Conservation (phyloP, 805 yeast species). For the Ogataea parapolymorpha region DNA sequence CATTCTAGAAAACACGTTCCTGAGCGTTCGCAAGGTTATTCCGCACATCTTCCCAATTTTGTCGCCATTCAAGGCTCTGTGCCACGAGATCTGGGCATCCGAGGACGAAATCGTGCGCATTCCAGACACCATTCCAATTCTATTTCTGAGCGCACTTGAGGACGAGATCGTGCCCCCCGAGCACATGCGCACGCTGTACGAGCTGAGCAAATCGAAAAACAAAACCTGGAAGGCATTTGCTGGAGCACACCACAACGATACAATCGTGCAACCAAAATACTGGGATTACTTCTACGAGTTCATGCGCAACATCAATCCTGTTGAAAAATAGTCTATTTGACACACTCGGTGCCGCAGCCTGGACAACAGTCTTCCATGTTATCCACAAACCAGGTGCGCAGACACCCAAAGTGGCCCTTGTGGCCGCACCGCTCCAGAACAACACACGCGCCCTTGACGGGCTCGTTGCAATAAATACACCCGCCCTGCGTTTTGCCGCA, state of each 20-base stretch:
- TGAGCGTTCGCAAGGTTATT: constrained; percentile 66
- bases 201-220: constrained; percentile 44
- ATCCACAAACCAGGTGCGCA: constrained; percentile 70
- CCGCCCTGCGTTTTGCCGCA: constrained; percentile 60
- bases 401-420: constrained; percentile 78
- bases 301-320: constrained; percentile 43
- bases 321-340: constrained; percentile 16
- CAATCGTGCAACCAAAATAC: constrained; percentile 69
- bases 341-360: constrained; percentile 50
- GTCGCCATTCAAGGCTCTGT: constrained; percentile 51
- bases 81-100: constrained; percentile 83
- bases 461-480: constrained; percentile 77
- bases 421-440: constrained; percentile 76
- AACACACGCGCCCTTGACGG: constrained; percentile 68
- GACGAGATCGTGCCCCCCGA: constrained; percentile 92
- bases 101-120: constrained; percentile 54
- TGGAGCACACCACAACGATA: constrained; percentile 77
- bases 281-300: constrained; percentile 70
- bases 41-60: constrained; percentile 74
- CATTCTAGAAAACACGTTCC: constrained; percentile 83
- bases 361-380: constrained; percentile 73
- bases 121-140: constrained; percentile 55
- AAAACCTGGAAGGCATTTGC: constrained; percentile 57
- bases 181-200: constrained; percentile 66
- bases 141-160: constrained; percentile 65